Evolutionary conservation across 352 stramenopile genomes (phyloP), one percentile per base, ranked within the genome.

Genomic region (Phytophthora multivora): DNA sequence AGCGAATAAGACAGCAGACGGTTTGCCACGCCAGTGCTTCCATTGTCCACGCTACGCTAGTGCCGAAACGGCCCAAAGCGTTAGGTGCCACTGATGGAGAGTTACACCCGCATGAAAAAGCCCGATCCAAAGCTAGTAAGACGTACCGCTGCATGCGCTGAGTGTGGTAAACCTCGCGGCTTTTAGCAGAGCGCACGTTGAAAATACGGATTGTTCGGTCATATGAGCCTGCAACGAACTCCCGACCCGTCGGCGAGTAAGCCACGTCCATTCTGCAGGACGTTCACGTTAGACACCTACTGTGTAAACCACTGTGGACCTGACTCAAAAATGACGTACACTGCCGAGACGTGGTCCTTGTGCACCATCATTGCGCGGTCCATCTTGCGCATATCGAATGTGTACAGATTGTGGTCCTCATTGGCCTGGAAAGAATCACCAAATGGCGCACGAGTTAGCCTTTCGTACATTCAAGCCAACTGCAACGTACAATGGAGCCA

Each of bases 321-420:
- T 51, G 46, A 60, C 41, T 58, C 36, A 68, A 60, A n/a, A 52
- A 35, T 39, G 5, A 89, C 83, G 60, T 78, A 95, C 84, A 99
- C 96, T 47, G 98, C 97, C 9, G 86, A 95, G 7, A 99, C 97
- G 83, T 99, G 97, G 68, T 99, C 98, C 74, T 98, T 99, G 84
- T 99, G 98, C 35, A 99, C 98, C 66, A 97, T 95, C 60, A 96
- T 72, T 35, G 91, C 91, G 42, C 86, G 73, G 35, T 94, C 70
- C 60, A 99, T 87, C 69, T 98, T 98, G 69, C 98, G 87, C 93
- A 99, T 99, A 82, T 99, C 98, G 75, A 99, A 99, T 26, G 95
- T 99, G 82, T 99, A 99, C 42, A 98, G 68, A 66, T 99, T 98
- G 81, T 98, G 93, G 80, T 99, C 98, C 83, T 99, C 98, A 79